These are phyloP conservation scores for Scutellospora calospora DNA, from an alignment of 371 early-diverging fungal species.

Conservation along the genomic window DNA sequence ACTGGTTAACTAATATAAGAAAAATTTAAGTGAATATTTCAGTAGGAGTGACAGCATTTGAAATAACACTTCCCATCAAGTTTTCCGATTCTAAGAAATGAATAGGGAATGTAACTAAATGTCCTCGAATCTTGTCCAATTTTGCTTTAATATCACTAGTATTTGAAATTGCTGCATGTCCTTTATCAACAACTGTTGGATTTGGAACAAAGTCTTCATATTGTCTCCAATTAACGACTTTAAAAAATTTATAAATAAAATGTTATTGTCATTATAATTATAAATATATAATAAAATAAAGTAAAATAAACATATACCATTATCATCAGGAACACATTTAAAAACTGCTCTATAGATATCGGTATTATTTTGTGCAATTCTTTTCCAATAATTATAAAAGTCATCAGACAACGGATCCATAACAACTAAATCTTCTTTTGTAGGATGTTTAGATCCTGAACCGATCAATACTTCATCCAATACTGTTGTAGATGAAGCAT, in stretches of 20 bases:
- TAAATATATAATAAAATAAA: background rate
- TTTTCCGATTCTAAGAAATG: conserved; percentile 80
- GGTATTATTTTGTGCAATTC: conserved; percentile 74
- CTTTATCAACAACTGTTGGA: conserved; percentile 55
- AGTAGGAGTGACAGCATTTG: conserved; percentile 57
- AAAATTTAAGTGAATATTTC: conserved; percentile 60
- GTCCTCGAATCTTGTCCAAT: conserved; percentile 62
- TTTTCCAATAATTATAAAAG: conserved; percentile 70
- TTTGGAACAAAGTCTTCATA: conserved; percentile 68
- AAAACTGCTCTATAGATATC: conserved; percentile 81
- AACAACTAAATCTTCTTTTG: conserved; percentile 59
- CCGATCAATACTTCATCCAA: background rate
- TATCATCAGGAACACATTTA: conserved; percentile 89
- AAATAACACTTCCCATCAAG: conserved; percentile 63
- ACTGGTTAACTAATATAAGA: no score
- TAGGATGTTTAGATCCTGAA: conserved; percentile 43
- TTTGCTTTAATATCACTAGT: conserved; percentile 48
- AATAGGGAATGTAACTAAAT: conserved; percentile 77
- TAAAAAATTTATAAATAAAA: conserved; percentile 27
- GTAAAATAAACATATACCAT: conserved; percentile 49
- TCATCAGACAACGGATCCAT: conserved; percentile 81
- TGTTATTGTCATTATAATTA: background rate
- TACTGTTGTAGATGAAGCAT: background rate
- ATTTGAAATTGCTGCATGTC: conserved; percentile 62
- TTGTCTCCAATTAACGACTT: conserved; percentile 64